phyloP scores from a whole-genome alignment of 73 alveolate species.

The Breviolum minutum region DNA sequence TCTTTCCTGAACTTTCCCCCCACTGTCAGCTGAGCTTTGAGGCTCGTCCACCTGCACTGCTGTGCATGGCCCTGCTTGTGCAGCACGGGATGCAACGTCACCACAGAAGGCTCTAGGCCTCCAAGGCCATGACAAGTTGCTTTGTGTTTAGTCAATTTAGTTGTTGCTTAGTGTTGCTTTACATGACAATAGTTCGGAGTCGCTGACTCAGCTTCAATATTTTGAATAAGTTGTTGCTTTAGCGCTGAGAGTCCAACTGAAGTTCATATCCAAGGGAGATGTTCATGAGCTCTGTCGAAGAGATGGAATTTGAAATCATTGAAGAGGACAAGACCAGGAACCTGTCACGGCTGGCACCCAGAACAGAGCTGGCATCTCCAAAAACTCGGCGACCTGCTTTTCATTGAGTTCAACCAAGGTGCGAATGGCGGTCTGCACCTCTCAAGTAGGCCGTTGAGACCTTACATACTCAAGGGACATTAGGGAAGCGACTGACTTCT shows the following conservation, averaged over 20 bases:
- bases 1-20: too few species aligned
- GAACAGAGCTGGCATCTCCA: background rate
- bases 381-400: background rate
- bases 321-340: conserved; percentile 42
- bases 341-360: background rate
- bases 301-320: background rate
- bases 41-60: conserved; percentile 92
- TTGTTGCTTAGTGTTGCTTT: too few species aligned
- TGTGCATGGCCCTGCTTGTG: conserved; percentile 64
- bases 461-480: background rate
- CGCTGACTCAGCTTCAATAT: too few species aligned
- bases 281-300: conserved; percentile 42
- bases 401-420: conserved; percentile 10
- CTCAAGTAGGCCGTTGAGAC: conserved; percentile 52
- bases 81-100: conserved; percentile 54
- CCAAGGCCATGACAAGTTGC: too few species aligned
- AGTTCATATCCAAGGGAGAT: background rate
- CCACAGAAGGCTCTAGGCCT: conserved; percentile 80
- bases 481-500: background rate
- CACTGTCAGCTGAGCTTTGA: conserved; percentile 47
- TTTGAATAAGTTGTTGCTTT: too few species aligned
- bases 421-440: conserved; percentile 74
- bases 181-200: too few species aligned
- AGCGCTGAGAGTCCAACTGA: background rate
- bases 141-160: too few species aligned